Evolutionary conservation across 805 yeast species (phyloP).

Genomic region (Metschnikowia matae): DNA sequence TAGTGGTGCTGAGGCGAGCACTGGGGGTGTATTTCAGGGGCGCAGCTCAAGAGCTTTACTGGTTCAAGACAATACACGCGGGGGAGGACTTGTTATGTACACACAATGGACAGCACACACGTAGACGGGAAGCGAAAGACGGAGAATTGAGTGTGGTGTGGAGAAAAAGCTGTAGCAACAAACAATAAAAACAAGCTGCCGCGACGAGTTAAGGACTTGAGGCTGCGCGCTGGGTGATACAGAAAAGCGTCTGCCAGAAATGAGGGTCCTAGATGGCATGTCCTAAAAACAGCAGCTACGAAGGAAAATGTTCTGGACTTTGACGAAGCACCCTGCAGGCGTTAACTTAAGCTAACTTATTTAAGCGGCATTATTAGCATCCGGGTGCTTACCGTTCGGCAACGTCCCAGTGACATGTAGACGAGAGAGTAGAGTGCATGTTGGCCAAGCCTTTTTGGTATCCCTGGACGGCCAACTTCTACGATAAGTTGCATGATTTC

Average conservation of each 20-base stretch:
- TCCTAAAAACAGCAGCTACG: background rate
- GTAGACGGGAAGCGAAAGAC: constrained; percentile 3
- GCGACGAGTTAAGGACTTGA: background rate
- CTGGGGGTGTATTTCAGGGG: constrained; percentile 1
- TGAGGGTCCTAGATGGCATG: background rate
- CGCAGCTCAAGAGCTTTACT: background rate
- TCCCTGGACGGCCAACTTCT: background rate
- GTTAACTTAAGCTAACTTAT: background rate
- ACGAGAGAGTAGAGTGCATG: background rate
- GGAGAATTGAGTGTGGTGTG: constrained; percentile 1
- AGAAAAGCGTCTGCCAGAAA: constrained; percentile 2
- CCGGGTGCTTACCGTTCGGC: background rate
- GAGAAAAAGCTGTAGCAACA: constrained; percentile 8
- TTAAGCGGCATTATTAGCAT: background rate
- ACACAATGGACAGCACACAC: background rate
- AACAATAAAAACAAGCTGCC: constrained; percentile 1
- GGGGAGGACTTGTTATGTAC: background rate
- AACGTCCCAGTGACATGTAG: background rate
- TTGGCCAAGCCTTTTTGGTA: background rate
- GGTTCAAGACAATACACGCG: background rate
- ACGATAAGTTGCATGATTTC: background rate
- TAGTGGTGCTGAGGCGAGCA: constrained; percentile 3
- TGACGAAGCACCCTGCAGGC: background rate
- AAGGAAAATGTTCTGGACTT: background rate
- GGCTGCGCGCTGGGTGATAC: background rate